Conservation (phyloP, 768 basidiomycete genomes). For the Tricholoma terreum region DNA sequence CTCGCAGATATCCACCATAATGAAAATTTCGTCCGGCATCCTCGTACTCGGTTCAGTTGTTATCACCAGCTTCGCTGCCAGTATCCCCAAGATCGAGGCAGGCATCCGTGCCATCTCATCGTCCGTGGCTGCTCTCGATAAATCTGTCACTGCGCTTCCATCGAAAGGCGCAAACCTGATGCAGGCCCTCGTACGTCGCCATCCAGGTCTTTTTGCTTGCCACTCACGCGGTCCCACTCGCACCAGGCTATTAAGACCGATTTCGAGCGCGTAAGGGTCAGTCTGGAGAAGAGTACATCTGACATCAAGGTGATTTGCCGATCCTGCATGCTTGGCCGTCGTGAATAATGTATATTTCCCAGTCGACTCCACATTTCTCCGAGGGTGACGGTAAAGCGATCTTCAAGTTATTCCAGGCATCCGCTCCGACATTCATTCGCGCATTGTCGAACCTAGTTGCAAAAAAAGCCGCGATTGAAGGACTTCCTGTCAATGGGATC, state of each 20-base stretch:
- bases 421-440: conserved; percentile 14
- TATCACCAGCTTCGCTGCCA: conserved; percentile 4
- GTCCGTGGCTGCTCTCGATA: conserved; percentile 3
- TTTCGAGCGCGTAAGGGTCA: conserved; percentile 16
- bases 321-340: background rate
- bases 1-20: background rate
- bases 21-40: conserved; percentile 9
- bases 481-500: conserved; percentile 14
- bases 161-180: conserved; percentile 18
- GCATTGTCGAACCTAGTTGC: conserved; percentile 18
- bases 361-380: conserved; percentile 8
- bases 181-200: conserved; percentile 23
- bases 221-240: background rate
- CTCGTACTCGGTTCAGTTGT: conserved; percentile 1
- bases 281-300: conserved; percentile 19
- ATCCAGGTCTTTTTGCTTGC: background rate
- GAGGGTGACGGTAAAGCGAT: conserved; percentile 23
- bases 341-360: background rate
- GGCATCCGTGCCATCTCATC: conserved; percentile 3
- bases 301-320: background rate
- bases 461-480: conserved; percentile 25
- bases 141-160: conserved; percentile 6
- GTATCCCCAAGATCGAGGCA: conserved; percentile 6
- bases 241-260: conserved; percentile 24
- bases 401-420: conserved; percentile 14